Conservation (phyloP, 164 flowering plant species). For the Warburgia ugandensis region DNA sequence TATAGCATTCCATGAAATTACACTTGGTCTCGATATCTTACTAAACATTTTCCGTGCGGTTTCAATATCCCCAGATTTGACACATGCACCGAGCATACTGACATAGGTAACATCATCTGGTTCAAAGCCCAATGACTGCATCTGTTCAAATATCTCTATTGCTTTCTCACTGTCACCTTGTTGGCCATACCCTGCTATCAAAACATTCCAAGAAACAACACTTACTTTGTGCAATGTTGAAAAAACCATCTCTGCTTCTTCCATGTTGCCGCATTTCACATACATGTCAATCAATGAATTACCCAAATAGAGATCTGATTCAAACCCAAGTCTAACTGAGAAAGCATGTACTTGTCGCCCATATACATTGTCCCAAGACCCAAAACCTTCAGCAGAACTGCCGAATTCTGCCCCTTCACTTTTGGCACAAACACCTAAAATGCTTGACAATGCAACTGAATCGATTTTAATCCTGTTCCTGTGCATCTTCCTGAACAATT, state of each 20-base stretch:
- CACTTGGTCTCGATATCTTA: conserved; percentile 41
- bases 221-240: conserved; percentile 38
- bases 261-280: conserved; percentile 39
- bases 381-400: conserved; percentile 11
- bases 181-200: conserved; percentile 66
- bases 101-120: conserved; percentile 67
- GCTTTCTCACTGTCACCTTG: conserved; percentile 47
- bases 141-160: conserved; percentile 46
- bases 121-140: conserved; percentile 51
- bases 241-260: conserved; percentile 41
- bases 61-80: conserved; percentile 50
- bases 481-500: conserved; percentile 56
- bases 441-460: conserved; percentile 55
- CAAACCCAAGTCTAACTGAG: conserved; percentile 46
- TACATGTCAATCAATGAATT: conserved; percentile 16
- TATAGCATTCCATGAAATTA: conserved; percentile 73
- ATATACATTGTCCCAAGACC: conserved; percentile 9
- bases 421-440: conserved; percentile 55
- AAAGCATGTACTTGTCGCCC: conserved; percentile 56
- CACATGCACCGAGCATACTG: conserved; percentile 61
- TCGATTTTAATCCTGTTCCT: conserved; percentile 40
- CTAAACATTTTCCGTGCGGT: conserved; percentile 41
- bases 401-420: conserved; percentile 21
- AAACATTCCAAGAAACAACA: conserved; percentile 73
- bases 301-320: conserved; percentile 7